Percentiles rank a stretch among this genome's conserved stretches.
These are phyloP conservation scores for Torulaspora pretoriensis DNA, from an alignment of 1,139 yeast species.

Conservation along the genomic window DNA sequence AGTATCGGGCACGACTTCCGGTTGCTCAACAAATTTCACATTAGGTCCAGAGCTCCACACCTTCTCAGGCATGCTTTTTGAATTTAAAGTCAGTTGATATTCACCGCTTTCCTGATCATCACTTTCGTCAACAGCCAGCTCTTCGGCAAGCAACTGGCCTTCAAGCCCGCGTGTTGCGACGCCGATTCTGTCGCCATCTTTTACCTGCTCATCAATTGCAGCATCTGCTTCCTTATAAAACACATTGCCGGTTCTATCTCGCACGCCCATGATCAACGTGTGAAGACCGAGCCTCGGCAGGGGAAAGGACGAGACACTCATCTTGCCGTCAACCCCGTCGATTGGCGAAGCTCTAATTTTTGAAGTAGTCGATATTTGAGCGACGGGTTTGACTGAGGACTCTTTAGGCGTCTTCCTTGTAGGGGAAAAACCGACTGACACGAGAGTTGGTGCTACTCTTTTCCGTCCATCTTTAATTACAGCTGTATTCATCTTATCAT, in stretches of 20 bases:
- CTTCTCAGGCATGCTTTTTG: constrained; percentile 28
- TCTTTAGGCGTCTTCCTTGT: constrained; percentile 8
- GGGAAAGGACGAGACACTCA: constrained; percentile 35
- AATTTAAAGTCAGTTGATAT: constrained; percentile 29
- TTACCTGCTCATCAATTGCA: constrained; percentile 37
- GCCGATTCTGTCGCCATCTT: constrained; percentile 39
- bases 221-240: constrained; percentile 40
- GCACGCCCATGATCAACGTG: constrained; percentile 37
- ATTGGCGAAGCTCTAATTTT: constrained; percentile 1
- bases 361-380: constrained; percentile 1
- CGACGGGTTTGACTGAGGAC: constrained; percentile 3
- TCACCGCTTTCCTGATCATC: constrained; percentile 35
- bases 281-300: constrained; percentile 41
- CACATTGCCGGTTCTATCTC: constrained; percentile 26
- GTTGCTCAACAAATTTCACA: constrained; percentile 26
- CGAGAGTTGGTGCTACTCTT: constrained; percentile 79
- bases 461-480: constrained; percentile 60
- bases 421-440: constrained; percentile 47
- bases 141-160: constrained; percentile 13
- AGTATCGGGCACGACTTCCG: constrained; percentile 32
- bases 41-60: constrained; percentile 33
- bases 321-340: constrained; percentile 18
- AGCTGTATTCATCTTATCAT: constrained; percentile 31
- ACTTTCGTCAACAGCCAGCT: constrained; percentile 33
- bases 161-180: constrained; percentile 7